Percentiles rank a stretch among this genome's conserved stretches.
These are phyloP conservation scores for Fragaria nilgerrensis DNA, from an alignment of 306 rosid genomes.

Conservation along the genomic window DNA sequence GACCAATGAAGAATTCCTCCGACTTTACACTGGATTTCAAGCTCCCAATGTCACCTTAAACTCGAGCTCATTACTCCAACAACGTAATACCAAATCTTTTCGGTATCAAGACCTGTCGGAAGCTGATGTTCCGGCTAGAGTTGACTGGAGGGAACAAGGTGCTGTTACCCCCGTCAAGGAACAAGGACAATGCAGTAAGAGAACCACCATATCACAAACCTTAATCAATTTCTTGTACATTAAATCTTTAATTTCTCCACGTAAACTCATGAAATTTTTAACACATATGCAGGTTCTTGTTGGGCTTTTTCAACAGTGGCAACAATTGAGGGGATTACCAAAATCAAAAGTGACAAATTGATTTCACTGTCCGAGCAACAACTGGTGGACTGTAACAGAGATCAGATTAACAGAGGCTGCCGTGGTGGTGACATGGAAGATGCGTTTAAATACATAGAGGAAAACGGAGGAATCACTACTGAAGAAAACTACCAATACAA, in stretches of 20 bases:
- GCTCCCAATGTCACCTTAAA: not conserved
- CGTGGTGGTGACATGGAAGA: not conserved
- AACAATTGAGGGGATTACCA: slow-evolving; percentile 12
- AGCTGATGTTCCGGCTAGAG: slow-evolving; percentile 11
- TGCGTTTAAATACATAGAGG: slow-evolving; percentile 19
- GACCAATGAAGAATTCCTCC: slow-evolving; percentile 24
- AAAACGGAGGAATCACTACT: slow-evolving; percentile 16
- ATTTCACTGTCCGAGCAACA: slow-evolving; percentile 37
- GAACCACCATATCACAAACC: not conserved
- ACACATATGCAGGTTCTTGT: slow-evolving; percentile 8
- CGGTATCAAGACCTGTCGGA: slow-evolving; percentile 24
- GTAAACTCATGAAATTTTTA: not conserved
- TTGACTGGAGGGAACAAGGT: slow-evolving; percentile 44
- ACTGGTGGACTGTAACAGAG: slow-evolving; percentile 25
- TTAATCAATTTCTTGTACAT: not conserved
- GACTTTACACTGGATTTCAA: slow-evolving; percentile 17
- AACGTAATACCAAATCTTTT: slow-evolving; percentile 1
- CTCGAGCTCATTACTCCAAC: not conserved
- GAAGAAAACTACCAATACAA: slow-evolving; percentile 29
- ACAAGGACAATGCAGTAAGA: slow-evolving; percentile 14
- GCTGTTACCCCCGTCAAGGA: slow-evolving; percentile 32
- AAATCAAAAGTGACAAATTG: slow-evolving; percentile 21
- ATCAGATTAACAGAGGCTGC: slow-evolving; percentile 12
- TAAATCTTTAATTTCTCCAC: not conserved
- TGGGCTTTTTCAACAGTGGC: slow-evolving; percentile 19